Percentiles rank a stretch among this genome's conserved stretches.
Evolutionary conservation across 495 filamentous ascomycete genomes (phyloP).

Genomic region (Neurospora hispaniola): DNA sequence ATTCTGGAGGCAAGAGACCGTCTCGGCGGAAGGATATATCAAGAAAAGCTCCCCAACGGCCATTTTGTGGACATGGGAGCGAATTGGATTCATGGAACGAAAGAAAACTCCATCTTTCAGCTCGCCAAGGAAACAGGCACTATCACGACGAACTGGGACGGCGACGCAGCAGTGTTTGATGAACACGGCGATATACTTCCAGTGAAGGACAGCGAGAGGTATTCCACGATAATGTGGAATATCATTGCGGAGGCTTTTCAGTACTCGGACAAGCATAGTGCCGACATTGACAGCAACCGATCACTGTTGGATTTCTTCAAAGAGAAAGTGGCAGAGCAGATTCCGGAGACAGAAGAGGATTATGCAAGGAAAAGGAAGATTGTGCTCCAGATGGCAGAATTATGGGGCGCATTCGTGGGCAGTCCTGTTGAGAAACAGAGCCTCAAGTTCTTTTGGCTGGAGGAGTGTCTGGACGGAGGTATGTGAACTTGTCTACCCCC

Average conservation of each 20-base stretch:
- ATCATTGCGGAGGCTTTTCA: slow-evolving; percentile 70
- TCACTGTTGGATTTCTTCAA: slow-evolving; percentile 74
- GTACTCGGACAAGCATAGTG: slow-evolving; percentile 58
- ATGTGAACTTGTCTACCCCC: slow-evolving; percentile 17
- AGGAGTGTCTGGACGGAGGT: slow-evolving; percentile 89
- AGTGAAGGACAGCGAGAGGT: slow-evolving; percentile 38
- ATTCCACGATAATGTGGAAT: slow-evolving; percentile 61
- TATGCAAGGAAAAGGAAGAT: slow-evolving; percentile 38
- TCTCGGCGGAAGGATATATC: slow-evolving; percentile 67
- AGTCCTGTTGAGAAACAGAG: slow-evolving; percentile 68
- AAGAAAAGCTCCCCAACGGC: slow-evolving; percentile 35
- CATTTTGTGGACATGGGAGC: slow-evolving; percentile 59
- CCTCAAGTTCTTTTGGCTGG: slow-evolving; percentile 87
- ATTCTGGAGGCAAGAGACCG: slow-evolving; percentile 78
- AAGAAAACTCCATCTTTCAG: slow-evolving; percentile 72
- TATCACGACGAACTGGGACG: slow-evolving; percentile 46
- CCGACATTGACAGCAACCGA: slow-evolving; percentile 50
- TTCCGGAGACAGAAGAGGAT: slow-evolving; percentile 36
- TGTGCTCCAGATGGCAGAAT: slow-evolving; percentile 53
- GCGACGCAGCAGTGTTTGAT: slow-evolving; percentile 48
- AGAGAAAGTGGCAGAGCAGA: slow-evolving; percentile 44
- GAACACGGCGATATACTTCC: slow-evolving; percentile 49
- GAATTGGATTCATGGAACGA: slow-evolving; percentile 92
- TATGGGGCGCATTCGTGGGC: slow-evolving; percentile 88
- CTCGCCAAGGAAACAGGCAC: slow-evolving; percentile 63